These are phyloP conservation scores for Cutaneotrichosporon spelunceum DNA, from an alignment of 1,284 basidiomycete species.

Conservation along the genomic window DNA sequence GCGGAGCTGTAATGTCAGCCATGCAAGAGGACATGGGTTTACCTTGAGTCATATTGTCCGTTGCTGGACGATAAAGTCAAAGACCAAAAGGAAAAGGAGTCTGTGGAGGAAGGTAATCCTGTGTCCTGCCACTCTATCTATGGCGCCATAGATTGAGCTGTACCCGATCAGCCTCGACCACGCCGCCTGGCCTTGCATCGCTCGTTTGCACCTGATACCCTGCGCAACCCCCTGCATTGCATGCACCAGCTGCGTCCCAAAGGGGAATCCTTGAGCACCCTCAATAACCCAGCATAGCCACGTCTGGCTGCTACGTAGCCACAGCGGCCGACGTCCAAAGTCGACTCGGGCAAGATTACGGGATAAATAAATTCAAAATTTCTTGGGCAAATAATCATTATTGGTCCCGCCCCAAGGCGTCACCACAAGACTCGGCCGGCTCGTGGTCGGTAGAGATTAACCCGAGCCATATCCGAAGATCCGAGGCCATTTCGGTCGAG, in stretches of 20 bases:
- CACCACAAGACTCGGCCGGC: too few relatives aligned
- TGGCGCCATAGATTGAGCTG: not conserved
- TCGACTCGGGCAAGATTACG: not conserved
- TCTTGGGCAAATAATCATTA: not conserved
- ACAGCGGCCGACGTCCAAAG: not conserved
- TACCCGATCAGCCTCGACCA: not conserved
- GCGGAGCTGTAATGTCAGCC: conserved; percentile 18
- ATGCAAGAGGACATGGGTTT: not conserved
- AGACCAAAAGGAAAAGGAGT: conserved; percentile 6
- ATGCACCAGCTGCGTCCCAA: too few relatives aligned
- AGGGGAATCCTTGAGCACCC: too few relatives aligned
- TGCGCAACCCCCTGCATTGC: too few relatives aligned
- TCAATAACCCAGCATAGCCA: too few relatives aligned
- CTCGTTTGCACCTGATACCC: too few relatives aligned
- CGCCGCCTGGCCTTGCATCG: too few relatives aligned
- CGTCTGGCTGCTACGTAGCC: too few relatives aligned
- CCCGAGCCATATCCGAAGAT: not conserved
- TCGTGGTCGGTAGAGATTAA: too few relatives aligned
- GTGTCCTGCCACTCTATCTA: not conserved
- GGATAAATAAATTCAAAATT: conserved; percentile 2
- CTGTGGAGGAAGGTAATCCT: not conserved
- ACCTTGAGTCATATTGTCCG: conserved; percentile 20
- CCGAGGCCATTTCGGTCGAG: too few relatives aligned
- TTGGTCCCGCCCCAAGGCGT: not conserved
- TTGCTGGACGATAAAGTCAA: conserved; percentile 20